Evolutionary conservation across 1,284 basidiomycete genomes (phyloP).

Genomic region (Puccinia triticina): DNA sequence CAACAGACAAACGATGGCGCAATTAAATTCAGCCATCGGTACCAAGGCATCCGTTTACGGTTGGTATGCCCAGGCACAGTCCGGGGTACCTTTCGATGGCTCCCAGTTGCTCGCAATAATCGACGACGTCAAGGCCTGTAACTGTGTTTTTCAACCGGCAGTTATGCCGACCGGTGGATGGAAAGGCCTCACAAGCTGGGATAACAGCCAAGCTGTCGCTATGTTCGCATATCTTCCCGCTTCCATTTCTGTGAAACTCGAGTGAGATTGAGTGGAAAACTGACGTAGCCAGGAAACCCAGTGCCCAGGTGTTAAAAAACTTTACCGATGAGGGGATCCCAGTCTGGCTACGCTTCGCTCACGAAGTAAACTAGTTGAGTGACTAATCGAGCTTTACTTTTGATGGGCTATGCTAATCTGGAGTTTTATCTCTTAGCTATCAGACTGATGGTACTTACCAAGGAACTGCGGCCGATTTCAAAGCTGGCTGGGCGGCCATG

Average conservation of each 20-base stretch:
- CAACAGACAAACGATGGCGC: constrained; percentile 55
- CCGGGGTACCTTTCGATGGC: constrained; percentile 59
- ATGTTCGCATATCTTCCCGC: constrained; percentile 16
- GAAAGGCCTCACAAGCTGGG: constrained; percentile 54
- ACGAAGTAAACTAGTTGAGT: constrained; percentile 56
- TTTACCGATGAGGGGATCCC: constrained; percentile 61
- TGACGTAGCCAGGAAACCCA: neutral
- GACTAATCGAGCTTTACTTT: neutral
- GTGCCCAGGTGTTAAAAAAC: constrained; percentile 59
- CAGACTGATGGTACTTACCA: constrained; percentile 56
- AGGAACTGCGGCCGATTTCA: constrained; percentile 58
- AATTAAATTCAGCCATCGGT: constrained; percentile 56
- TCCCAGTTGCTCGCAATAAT: constrained; percentile 58
- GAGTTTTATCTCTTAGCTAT: constrained; percentile 1
- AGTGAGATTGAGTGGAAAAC: neutral
- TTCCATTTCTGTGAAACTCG: neutral
- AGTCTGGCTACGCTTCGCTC: constrained; percentile 60
- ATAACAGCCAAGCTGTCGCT: constrained; percentile 58
- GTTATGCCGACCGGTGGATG: constrained; percentile 57
- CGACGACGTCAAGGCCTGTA: constrained; percentile 58
- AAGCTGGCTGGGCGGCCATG: constrained; percentile 60
- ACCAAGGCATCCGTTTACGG: constrained; percentile 55
- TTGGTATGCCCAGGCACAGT: constrained; percentile 60
- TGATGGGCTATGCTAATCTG: constrained; percentile 21
- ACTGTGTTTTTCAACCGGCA: constrained; percentile 60